Percentiles rank a stretch among this genome's conserved stretches.
These are phyloP conservation scores for Solanum bulbocastanum DNA, from an alignment of 257 asterid genomes.

Conservation along the genomic window DNA sequence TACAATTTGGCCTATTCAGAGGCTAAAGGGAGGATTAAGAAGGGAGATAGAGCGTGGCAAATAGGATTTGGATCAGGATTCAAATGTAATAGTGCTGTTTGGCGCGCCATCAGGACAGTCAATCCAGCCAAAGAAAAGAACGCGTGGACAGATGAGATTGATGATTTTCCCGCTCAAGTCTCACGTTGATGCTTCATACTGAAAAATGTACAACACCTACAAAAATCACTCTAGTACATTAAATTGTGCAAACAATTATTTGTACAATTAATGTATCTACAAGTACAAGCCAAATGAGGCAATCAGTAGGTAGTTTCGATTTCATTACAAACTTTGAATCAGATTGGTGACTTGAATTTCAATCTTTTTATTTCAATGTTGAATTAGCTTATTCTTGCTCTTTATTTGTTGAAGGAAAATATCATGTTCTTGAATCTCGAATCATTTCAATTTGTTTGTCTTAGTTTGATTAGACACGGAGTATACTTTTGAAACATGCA, in stretches of 20 bases:
- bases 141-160: constrained; percentile 26
- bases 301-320: not conserved
- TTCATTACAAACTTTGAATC: not conserved
- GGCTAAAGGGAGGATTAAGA: constrained; percentile 30
- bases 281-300: not conserved
- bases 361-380: not conserved
- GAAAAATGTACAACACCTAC: not conserved
- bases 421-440: not conserved
- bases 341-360: not conserved
- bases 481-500: not conserved
- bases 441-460: not conserved
- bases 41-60: constrained; percentile 60
- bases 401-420: not conserved
- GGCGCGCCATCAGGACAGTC: constrained; percentile 41
- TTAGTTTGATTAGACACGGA: not conserved
- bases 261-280: not conserved
- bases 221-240: not conserved
- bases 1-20: constrained; percentile 64
- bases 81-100: constrained; percentile 64
- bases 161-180: not conserved
- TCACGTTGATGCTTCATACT: not conserved
- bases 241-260: not conserved
- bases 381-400: not conserved
- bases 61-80: constrained; percentile 67
- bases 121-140: constrained; percentile 12